Evolutionary conservation across 768 basidiomycete species (phyloP).

Genomic region (Calocybe indica): DNA sequence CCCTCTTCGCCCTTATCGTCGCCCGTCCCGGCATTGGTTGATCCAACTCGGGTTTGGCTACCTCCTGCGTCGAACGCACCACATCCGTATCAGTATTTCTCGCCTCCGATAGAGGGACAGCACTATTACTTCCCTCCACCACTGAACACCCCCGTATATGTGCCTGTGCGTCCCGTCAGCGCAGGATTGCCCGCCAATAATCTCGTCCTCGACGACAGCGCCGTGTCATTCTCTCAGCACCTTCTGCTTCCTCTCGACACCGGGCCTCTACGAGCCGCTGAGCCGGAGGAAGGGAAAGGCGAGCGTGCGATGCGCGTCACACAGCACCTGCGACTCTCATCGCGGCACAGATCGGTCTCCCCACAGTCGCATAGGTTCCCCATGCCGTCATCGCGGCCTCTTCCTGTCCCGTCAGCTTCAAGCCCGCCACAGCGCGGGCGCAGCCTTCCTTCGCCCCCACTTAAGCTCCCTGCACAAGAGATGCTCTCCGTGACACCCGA

Average conservation of each 20-base stretch:
- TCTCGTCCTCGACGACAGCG: slow-evolving; percentile 12
- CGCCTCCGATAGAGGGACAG: slow-evolving; percentile 17
- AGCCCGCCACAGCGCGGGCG: slow-evolving; percentile 3
- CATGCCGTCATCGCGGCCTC: slow-evolving; percentile 17
- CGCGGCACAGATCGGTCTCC: slow-evolving; percentile 57
- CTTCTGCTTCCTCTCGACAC: slow-evolving; percentile 1
- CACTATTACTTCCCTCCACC: slow-evolving; percentile 31
- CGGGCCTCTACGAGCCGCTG: slow-evolving; percentile 9
- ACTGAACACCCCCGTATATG: slow-evolving; percentile 5
- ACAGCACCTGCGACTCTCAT: slow-evolving; percentile 51
- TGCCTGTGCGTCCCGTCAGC: slow-evolving; percentile 9
- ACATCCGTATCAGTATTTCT: slow-evolving; percentile 17
- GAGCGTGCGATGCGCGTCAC: slow-evolving; percentile 52
- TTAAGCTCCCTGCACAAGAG: background rate
- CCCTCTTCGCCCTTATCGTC: slow-evolving; percentile 31
- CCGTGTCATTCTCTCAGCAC: slow-evolving; percentile 11
- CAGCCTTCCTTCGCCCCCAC: background rate
- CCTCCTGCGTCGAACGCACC: slow-evolving; percentile 28
- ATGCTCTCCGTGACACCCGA: slow-evolving; percentile 8
- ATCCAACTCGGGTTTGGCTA: slow-evolving; percentile 48
- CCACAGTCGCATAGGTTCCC: slow-evolving; percentile 53
- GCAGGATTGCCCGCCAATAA: slow-evolving; percentile 11
- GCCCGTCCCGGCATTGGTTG: slow-evolving; percentile 32
- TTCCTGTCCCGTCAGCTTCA: background rate
- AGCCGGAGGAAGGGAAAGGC: slow-evolving; percentile 55